Conservation (phyloP, 495 filamentous ascomycete species). For the Trichoderma orchidacearum region DNA sequence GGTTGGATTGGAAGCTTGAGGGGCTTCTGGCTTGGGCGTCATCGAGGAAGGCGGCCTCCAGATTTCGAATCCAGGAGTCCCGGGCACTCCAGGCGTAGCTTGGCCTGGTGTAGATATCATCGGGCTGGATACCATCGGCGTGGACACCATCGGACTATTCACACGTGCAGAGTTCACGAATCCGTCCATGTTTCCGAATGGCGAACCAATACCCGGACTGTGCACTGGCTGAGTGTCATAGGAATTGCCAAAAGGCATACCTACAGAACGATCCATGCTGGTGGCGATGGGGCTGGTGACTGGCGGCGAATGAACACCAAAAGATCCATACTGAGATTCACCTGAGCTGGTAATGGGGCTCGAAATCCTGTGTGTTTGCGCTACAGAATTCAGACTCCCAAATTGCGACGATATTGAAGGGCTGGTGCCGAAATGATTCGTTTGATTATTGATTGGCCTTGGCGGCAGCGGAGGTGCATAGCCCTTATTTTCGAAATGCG, state of each 20-base stretch:
- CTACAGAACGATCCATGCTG: background rate
- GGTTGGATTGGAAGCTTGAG: background rate
- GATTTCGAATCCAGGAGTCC: slow-evolving; percentile 1
- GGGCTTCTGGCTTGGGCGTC: background rate
- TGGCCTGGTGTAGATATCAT: background rate
- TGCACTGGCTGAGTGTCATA: background rate
- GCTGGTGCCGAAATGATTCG: background rate
- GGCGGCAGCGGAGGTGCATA: background rate
- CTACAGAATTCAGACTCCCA: background rate
- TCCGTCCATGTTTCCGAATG: background rate
- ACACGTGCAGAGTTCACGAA: background rate
- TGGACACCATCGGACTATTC: background rate
- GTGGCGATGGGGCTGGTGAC: background rate
- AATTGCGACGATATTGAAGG: background rate
- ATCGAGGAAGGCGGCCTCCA: background rate
- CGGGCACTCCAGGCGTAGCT: background rate
- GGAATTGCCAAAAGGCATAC: background rate
- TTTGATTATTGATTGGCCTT: background rate
- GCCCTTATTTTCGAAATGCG: slow-evolving; percentile 1
- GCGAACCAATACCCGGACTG: background rate
- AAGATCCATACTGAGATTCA: background rate
- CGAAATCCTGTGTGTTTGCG: background rate
- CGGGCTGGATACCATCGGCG: background rate
- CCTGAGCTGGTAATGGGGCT: background rate
- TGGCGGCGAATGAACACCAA: background rate